Base-by-base conservation (phyloP, 2,329 filamentous ascomycete genomes). In the Penicillium aurantiogriseum region DNA sequence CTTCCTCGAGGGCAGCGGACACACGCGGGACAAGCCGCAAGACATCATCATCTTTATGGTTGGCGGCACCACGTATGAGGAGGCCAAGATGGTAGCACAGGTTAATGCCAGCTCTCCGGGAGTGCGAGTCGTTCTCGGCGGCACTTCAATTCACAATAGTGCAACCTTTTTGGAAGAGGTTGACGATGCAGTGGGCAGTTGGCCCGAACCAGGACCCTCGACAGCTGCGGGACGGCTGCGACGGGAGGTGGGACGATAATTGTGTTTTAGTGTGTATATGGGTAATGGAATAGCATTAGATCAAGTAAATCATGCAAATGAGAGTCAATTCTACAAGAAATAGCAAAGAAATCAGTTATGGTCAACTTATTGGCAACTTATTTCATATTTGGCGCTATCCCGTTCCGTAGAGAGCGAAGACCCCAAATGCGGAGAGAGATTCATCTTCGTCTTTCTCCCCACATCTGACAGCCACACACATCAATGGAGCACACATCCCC, bases 21-120 rank as follows among this genome's bases (percentile, higher is more conserved):
- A 90, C 13, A 97, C 92, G 11, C 85, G 89, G 61, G 95, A 99
- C 70, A 97, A 97, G 73, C 94, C 94, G 4, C 94, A 99, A 73
- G 95, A 99, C 71, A 89, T 99, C 40, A 85, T 99, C 43, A 85
- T 99, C 8, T 99, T 99, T 71, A 92, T 99, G 70, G 82, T 97
- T 25, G 94, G 94, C 6, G 94, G 94, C 3, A 87, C 89, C 19
- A 99, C 94, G 0, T 99, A 97, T 69, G 94, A 99, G 74, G 94
- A 99, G 75, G 92, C 94, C 6, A 97, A 96, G 79, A 92, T 91
- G 82, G 86, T 97, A 39, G 91, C 94, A n/a, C 87, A 92, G 65
- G 87, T 99, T 58, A 99, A 99, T 76, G 92, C 92, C 19, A 91
- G 88, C 56, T 90, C 90, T 11, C 92, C 92, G 0, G 94, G 94